Evolutionary conservation across 73 alveolate genomes (phyloP).

Genomic region (Paramecium biaurelia): DNA sequence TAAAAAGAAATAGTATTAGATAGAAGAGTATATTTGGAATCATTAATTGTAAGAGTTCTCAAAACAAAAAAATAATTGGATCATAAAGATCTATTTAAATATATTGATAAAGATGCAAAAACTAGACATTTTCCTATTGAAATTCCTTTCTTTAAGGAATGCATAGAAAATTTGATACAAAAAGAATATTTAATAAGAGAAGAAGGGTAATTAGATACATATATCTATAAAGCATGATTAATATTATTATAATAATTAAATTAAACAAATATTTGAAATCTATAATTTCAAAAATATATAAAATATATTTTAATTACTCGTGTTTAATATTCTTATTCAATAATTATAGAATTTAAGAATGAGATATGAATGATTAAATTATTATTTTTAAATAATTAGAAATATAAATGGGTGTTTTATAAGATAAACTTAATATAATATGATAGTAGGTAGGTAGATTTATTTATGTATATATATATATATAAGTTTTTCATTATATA

Average conservation of each 20-base stretch:
- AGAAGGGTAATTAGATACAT: background rate
- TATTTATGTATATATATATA: background rate
- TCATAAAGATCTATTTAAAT: background rate
- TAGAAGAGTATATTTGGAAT: constrained; percentile 34
- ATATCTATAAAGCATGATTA: background rate
- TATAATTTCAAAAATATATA: too few relatives aligned
- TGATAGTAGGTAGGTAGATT: too few relatives aligned
- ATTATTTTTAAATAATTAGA: too few relatives aligned
- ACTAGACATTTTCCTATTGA: background rate
- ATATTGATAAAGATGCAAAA: background rate
- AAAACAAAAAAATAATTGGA: background rate
- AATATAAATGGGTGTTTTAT: too few relatives aligned
- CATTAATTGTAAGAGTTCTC: background rate
- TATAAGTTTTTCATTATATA: background rate
- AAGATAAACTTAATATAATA: too few relatives aligned
- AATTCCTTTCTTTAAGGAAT: background rate
- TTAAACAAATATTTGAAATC: background rate
- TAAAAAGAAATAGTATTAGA: background rate
- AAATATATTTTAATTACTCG: too few relatives aligned
- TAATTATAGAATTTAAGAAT: too few relatives aligned
- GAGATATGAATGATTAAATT: too few relatives aligned
- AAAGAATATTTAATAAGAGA: background rate
- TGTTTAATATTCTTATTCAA: too few relatives aligned
- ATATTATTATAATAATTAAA: background rate
- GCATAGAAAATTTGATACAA: background rate